A percentile compares a stretch with the other conserved stretches of the same genome.
phyloP scores from a whole-genome alignment of 352 stramenopile species.

The Pythium aquatile region DNA sequence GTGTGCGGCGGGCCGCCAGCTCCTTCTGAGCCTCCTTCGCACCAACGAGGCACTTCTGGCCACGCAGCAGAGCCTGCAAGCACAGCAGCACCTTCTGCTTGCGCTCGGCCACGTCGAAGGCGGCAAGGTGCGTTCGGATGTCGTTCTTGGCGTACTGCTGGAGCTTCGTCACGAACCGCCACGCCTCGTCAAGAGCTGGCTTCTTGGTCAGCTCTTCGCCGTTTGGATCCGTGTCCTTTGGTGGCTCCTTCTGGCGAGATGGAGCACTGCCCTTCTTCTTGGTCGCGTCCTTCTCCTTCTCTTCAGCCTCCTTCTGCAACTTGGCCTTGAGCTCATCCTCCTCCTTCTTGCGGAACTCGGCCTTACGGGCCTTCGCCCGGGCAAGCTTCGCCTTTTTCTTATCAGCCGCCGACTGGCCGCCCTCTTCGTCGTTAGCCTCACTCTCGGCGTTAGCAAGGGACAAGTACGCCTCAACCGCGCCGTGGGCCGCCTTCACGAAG shows the following conservation, averaged over 20 bases:
- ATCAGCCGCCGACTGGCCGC: constrained; percentile 87
- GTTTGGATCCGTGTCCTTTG: constrained; percentile 69
- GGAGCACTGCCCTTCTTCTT: constrained; percentile 57
- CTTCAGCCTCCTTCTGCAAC: constrained; percentile 73
- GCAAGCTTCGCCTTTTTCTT: constrained; percentile 92
- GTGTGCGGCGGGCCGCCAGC: constrained; percentile 34
- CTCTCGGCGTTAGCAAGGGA: constrained; percentile 60
- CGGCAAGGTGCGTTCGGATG: constrained; percentile 63
- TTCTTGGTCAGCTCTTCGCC: constrained; percentile 72
- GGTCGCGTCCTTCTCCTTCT: constrained; percentile 70
- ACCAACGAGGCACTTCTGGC: constrained; percentile 35
- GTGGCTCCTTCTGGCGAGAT: constrained; percentile 41
- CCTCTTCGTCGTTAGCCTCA: constrained; percentile 65
- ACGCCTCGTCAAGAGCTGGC: constrained; percentile 68
- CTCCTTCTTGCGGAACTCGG: constrained; percentile 87
- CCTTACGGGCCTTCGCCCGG: constrained; percentile 85
- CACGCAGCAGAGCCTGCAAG: constrained; percentile 73
- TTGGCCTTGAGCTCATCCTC: constrained; percentile 73
- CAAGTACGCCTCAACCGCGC: constrained; percentile 90
- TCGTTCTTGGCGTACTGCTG: constrained; percentile 59
- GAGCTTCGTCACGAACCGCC: constrained; percentile 72
- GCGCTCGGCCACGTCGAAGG: constrained; percentile 74
- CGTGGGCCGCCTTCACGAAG: constrained; percentile 87
- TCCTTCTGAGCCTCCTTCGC: constrained; percentile 27
- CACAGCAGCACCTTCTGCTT: constrained; percentile 77